Base-by-base conservation (phyloP, 208 protist genomes). In the Trypanosoma scelopori region DNA sequence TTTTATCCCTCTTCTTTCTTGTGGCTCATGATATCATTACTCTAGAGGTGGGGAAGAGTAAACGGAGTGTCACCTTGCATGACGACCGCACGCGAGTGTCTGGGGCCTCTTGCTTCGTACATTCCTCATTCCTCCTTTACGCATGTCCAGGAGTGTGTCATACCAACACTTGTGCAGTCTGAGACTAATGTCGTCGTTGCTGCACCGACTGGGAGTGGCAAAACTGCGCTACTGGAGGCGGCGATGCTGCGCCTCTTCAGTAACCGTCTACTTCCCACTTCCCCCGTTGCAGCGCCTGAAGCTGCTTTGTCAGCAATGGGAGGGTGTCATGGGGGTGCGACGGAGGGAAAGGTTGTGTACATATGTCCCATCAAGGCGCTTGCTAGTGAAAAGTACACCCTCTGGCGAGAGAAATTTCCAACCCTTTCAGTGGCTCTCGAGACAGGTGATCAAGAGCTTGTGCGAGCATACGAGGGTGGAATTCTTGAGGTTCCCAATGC, bases 361-460 rank as follows among this genome's bases (percentile, higher is more conserved):
- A 79, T 97, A 22, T 95, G 90, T 51, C 93, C 93, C 20, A 95
- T 96, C 27, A 97, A 97, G 63, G 90, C 93, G 1, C 79, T 97
- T 18, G 91, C 87, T 13, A 70, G 82, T 43, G 93, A 97, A 55
- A 97, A 97, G 72, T 90, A 82, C 60, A 61, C 67, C 5, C 32
- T 76, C 41, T 97, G 93, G 91, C 67, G 47, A 0, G 53, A 70
- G 13, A 76, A 87, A 47, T 97, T 99, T 42, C 60, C 81, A 3
- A 65, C 81, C 0, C 76, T 97, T 0, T 72, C 73, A 6, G 87
- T 97, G 1, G 76, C 76, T 0, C 81, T 98, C 48, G 81, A 95
- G 45, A 99, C 98, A 7, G 99, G 99, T 25, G 99, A 99, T 78
- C 98, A 93, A 42, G 82, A 86, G 46, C 60, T 69, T 22, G 65